Evolutionary conservation across 163 green algal genomes (phyloP).

Genomic region (Chlorella variabilis): DNA sequence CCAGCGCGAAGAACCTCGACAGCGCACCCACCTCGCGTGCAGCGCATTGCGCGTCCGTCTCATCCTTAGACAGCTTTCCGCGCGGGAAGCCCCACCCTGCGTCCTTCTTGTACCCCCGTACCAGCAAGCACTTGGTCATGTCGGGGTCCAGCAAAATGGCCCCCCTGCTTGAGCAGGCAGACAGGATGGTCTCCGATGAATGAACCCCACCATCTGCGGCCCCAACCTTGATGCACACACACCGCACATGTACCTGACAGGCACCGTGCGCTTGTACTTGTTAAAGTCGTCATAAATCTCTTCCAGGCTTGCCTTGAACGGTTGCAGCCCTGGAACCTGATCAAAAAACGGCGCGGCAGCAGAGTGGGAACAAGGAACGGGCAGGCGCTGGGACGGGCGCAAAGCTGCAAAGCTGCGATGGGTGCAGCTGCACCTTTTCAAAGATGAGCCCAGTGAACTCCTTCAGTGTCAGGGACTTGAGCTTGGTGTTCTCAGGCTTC

Average conservation of each 20-base stretch:
- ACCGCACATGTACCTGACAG: constrained; percentile 49
- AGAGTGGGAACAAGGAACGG: background rate
- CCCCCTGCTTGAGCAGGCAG: constrained; percentile 60
- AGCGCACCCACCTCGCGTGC: constrained; percentile 83
- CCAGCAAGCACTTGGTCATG: constrained; percentile 83
- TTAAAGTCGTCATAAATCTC: constrained; percentile 81
- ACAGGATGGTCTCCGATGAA: background rate
- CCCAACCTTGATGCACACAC: background rate
- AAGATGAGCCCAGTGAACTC: constrained; percentile 88
- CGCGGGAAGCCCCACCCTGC: constrained; percentile 91
- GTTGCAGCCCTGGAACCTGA: constrained; percentile 66
- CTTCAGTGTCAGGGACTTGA: constrained; percentile 78
- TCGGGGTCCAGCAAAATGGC: constrained; percentile 86
- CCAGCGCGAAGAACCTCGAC: too few relatives aligned
- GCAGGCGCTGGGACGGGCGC: too few relatives aligned
- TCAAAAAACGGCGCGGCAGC: background rate
- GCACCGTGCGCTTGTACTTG: constrained; percentile 88
- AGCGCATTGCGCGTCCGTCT: constrained; percentile 78
- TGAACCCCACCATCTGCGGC: background rate
- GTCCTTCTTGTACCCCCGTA: constrained; percentile 77
- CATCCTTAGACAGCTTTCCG: constrained; percentile 87
- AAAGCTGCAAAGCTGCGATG: background rate
- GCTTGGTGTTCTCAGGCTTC: constrained; percentile 39
- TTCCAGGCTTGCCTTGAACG: constrained; percentile 54
- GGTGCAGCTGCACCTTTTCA: constrained; percentile 31